Evolutionary conservation across 306 rosid species (phyloP).

Genomic region (Vicia villosa): DNA sequence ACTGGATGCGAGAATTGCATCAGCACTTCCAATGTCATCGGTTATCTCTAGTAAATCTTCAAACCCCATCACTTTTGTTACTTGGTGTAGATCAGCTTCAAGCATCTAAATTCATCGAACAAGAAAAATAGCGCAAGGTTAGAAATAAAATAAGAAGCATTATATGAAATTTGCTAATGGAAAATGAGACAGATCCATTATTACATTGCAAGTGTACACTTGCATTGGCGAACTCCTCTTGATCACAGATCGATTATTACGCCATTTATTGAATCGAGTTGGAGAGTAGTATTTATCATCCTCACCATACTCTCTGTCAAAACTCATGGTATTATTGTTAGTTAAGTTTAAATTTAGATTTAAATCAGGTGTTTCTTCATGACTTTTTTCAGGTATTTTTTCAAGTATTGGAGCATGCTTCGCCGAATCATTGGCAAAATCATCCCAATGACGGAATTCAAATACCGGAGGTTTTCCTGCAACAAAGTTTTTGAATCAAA

Average conservation of each 20-base stretch:
- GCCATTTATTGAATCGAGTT: conserved; percentile 47
- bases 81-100: conserved; percentile 91
- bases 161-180: conserved; percentile 9
- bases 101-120: conserved; percentile 59
- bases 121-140: conserved; percentile 21
- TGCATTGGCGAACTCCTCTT: conserved; percentile 65
- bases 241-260: conserved; percentile 47
- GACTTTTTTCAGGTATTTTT: conserved; percentile 43
- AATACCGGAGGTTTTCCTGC: conserved; percentile 86
- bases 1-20: conserved; percentile 82
- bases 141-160: background rate
- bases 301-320: conserved; percentile 51
- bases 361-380: conserved; percentile 42
- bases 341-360: conserved; percentile 45
- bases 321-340: conserved; percentile 35
- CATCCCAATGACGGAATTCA: conserved; percentile 76
- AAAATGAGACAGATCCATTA: conserved; percentile 13
- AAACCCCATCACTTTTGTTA: conserved; percentile 85
- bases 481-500: conserved; percentile 20
- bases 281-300: conserved; percentile 51
- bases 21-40: conserved; percentile 83
- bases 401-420: conserved; percentile 54
- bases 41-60: conserved; percentile 76
- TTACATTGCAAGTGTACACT: conserved; percentile 85
- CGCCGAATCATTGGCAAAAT: conserved; percentile 48